Conservation (phyloP, 306 rosid species). For the Echinosophora koreensis region DNA sequence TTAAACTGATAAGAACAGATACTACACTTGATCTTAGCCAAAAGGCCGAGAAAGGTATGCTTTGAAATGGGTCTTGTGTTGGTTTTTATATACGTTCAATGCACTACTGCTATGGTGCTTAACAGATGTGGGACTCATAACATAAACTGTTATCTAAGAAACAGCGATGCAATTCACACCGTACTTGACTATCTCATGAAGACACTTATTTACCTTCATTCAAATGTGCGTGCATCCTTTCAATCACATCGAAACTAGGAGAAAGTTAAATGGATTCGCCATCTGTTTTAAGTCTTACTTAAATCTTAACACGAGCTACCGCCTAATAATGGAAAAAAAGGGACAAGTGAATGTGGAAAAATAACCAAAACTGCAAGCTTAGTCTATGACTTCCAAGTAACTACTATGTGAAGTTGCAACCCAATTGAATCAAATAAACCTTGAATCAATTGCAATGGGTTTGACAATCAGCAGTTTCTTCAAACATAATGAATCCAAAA, state of each 20-base stretch:
- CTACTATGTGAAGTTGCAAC: too few relatives aligned
- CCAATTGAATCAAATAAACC: too few relatives aligned
- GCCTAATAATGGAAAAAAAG: too few relatives aligned
- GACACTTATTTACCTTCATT: neutral
- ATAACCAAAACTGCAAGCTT: neutral
- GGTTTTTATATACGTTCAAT: neutral
- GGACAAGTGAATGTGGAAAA: neutral
- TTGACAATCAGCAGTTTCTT: neutral
- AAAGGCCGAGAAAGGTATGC: conserved; percentile 30
- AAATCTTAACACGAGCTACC: neutral
- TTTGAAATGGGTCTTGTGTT: fast-evolving
- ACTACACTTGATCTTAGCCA: conserved; percentile 38
- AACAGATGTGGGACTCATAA: neutral
- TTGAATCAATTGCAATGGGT: too few relatives aligned
- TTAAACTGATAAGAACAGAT: conserved; percentile 31
- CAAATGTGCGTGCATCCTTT: neutral
- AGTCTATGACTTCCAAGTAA: neutral
- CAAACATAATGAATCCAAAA: conserved; percentile 6
- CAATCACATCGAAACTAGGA: neutral
- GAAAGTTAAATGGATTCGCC: too few relatives aligned
- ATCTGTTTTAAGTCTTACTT: neutral
- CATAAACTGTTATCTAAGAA: too few relatives aligned
- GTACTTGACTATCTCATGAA: neutral
- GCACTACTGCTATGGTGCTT: neutral
- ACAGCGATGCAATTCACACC: neutral